A percentile compares a stretch with the other conserved stretches of the same genome.
phyloP scores from a whole-genome alignment of 2,329 filamentous ascomycete species.

The Calonectria honghensis region DNA sequence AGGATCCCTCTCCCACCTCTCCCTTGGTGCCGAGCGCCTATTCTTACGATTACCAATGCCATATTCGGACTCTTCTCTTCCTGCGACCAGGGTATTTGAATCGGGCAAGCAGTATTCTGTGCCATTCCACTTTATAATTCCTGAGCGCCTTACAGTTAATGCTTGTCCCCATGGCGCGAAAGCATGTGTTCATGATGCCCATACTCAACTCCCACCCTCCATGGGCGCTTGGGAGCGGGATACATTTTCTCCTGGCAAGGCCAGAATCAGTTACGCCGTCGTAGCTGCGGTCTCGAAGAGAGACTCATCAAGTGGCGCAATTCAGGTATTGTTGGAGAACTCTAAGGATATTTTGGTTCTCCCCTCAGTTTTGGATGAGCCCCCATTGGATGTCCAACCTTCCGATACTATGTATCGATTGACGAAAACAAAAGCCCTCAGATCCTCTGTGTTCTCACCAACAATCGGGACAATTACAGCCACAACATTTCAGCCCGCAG shows the following conservation, averaged over 20 bases:
- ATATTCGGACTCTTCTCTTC: background rate
- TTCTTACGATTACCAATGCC: conserved; percentile 19
- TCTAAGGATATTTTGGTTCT: conserved; percentile 17
- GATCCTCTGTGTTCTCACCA: background rate
- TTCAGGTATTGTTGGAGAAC: background rate
- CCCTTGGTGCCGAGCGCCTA: background rate
- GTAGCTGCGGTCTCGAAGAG: background rate
- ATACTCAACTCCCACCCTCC: conserved; percentile 8
- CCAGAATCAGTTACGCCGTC: background rate
- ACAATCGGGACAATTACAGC: background rate
- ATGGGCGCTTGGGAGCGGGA: conserved; percentile 20
- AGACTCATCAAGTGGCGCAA: background rate
- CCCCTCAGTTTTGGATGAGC: background rate
- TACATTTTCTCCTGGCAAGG: background rate
- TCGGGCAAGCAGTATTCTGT: background rate
- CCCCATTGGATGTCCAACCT: background rate
- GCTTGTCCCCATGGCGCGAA: background rate
- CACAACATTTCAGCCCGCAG: conserved; percentile 3
- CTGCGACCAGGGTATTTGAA: background rate
- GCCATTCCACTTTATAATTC: conserved; percentile 9
- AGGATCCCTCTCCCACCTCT: background rate
- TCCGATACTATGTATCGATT: conserved; percentile 4
- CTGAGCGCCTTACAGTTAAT: background rate
- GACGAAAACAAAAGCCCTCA: background rate
- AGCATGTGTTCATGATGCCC: background rate